phyloP scores from a whole-genome alignment of 2,329 filamentous ascomycete species.

The Fusarium beomiforme region DNA sequence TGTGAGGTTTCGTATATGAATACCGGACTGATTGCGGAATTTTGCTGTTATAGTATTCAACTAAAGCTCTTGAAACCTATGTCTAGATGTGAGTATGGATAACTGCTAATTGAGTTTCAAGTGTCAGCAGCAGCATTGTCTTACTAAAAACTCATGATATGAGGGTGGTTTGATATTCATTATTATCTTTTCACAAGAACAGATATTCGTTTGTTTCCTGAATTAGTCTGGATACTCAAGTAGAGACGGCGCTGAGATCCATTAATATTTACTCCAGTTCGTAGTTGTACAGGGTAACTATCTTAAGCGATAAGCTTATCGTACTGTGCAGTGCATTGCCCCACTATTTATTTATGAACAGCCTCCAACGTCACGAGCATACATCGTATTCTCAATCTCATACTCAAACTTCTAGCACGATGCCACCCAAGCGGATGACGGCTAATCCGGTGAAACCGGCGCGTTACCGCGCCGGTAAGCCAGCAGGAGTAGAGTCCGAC shows the following conservation, averaged over 20 bases:
- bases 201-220: too few relatives aligned
- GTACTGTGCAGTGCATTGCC: neutral
- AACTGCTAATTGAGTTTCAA: too few relatives aligned
- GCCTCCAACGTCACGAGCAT: slow-evolving; percentile 36
- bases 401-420: slow-evolving; percentile 41
- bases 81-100: too few relatives aligned
- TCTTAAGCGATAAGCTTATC: slow-evolving; percentile 34
- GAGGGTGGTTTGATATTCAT: too few relatives aligned
- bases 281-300: slow-evolving; percentile 26
- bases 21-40: too few relatives aligned
- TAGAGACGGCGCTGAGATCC: neutral
- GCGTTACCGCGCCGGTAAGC: slow-evolving; percentile 88
- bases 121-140: too few relatives aligned
- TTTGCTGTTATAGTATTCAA: too few relatives aligned
- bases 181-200: too few relatives aligned
- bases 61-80: too few relatives aligned
- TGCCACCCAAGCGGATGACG: slow-evolving; percentile 89
- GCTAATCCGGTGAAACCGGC: slow-evolving; percentile 85
- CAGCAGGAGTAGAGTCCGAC: slow-evolving; percentile 64
- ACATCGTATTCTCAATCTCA: slow-evolving; percentile 16
- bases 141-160: too few relatives aligned
- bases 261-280: neutral
- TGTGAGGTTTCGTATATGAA: too few relatives aligned
- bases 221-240: neutral
- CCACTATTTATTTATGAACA: slow-evolving; percentile 30